phyloP scores from a whole-genome alignment of 2,329 filamentous ascomycete species.

The Sphaerostilbella broomeana region DNA sequence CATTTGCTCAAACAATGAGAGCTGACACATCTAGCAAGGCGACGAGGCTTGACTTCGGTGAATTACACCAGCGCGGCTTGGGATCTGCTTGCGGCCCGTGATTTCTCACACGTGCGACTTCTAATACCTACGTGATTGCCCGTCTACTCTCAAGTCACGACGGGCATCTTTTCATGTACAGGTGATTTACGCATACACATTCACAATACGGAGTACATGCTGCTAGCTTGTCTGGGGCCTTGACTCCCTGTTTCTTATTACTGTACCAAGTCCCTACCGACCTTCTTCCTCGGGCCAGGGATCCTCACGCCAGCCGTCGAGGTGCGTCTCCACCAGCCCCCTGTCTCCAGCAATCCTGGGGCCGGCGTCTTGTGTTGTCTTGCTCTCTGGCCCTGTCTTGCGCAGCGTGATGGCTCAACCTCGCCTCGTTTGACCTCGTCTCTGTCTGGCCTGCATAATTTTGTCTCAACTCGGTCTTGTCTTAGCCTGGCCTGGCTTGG shows the following conservation, averaged over 20 bases:
- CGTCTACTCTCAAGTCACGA: no score
- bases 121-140: no score
- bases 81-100: no score
- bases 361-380: conserved; percentile 10
- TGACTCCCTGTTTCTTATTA: conserved; percentile 9
- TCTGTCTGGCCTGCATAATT: conserved; percentile 1
- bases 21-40: no score
- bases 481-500: conserved; percentile 4
- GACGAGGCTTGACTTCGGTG: no score
- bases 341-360: conserved; percentile 5
- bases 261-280: conserved; percentile 4
- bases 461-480: conserved; percentile 1
- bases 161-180: no score
- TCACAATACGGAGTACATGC: no score
- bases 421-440: conserved; percentile 1
- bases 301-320: conserved; percentile 8
- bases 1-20: no score
- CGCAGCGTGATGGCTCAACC: conserved; percentile 6
- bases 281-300: conserved; percentile 9
- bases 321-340: conserved; percentile 9
- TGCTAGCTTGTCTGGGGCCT: conserved; percentile 4
- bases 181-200: no score
- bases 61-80: no score
- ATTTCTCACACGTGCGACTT: no score
- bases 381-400: conserved; percentile 5